These are phyloP conservation scores for Acanthamoeba lenticulata DNA, from an alignment of 208 protist species.

Conservation along the genomic window DNA sequence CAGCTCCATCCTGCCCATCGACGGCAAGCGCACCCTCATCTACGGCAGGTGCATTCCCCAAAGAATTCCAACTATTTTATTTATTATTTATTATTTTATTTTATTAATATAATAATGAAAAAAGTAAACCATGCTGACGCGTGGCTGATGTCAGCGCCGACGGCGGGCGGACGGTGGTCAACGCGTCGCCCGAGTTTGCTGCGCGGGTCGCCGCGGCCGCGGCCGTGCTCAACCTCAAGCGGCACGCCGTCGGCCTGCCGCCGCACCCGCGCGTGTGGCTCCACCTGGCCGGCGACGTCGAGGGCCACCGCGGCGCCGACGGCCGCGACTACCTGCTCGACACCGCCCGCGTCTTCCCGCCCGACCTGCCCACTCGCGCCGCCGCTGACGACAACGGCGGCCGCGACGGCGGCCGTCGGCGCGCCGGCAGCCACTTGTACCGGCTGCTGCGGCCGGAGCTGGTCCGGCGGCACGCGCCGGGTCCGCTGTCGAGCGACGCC, in stretches of 20 bases:
- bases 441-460: neutral
- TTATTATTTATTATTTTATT: no score
- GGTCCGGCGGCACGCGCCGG: neutral
- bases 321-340: slow-evolving; percentile 53
- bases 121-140: no score
- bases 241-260: neutral
- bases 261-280: neutral
- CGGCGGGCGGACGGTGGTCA: neutral
- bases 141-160: no score
- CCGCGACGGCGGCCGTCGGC: no score
- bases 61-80: no score
- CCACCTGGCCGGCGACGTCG: neutral
- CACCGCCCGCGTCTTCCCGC: neutral
- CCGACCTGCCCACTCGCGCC: no score
- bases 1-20: slow-evolving; percentile 43
- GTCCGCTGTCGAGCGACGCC: neutral
- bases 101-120: no score
- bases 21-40: neutral
- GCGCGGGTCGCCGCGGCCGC: neutral
- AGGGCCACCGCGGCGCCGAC: slow-evolving; percentile 47
- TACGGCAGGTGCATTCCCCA: neutral
- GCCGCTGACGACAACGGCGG: no score
- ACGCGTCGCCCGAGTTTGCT: neutral
- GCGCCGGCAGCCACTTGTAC: neutral
- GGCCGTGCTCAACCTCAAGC: neutral